Base-by-base conservation (phyloP, 441 rosid species). In the Populus hybrid region DNA sequence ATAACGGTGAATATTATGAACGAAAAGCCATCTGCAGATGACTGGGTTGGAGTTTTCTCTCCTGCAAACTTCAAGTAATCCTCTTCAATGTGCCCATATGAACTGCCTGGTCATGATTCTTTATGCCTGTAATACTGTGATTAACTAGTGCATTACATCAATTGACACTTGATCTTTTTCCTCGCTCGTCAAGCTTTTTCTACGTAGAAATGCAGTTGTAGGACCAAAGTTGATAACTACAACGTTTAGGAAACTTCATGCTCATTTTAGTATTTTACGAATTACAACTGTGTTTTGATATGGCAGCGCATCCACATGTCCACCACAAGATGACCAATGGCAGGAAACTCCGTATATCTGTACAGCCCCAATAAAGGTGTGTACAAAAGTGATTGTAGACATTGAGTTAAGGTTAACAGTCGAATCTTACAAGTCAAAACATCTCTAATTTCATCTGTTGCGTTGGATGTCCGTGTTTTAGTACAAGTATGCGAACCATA, bases 331-430 rank as follows among this genome's bases (percentile, higher is more conserved):
- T 63, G 92, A 89, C n/a, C 89, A 86, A 29, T 77, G 83, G 69
- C 85, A 86, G 59, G 86, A 84, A 87, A 36, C 73, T 64, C 99
- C 98, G 1, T 89, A 76, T 72, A 81, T 95, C 45, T 95, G 99
- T 83, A 74, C 98, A 29, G 89, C 98, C 70, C 98, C 99, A 36
- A 88, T 95, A 69, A 95, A 95, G 98, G 99, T 91, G 38, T 70
- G 79, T 73, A 3, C 8, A 31, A 42, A 78, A 40, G 63, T 9
- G 26, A 35, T 68, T 53, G 0, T 18, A 53, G 2, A 53, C n/a
- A 53, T 18, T 53, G 61, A 53, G 61, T 53, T 18, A 16, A 50
- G 21, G 61, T 53, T 53, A 18, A 1, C 7, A 16, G 9, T 53
- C 0, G 61, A 53, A 53, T 18, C 61, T 53, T 18, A 5, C 61